Percentiles rank a stretch among this genome's conserved stretches.
These are phyloP conservation scores for Umbelopsis sp. DNA, from an alignment of 371 early-diverging fungal species.

Conservation along the genomic window DNA sequence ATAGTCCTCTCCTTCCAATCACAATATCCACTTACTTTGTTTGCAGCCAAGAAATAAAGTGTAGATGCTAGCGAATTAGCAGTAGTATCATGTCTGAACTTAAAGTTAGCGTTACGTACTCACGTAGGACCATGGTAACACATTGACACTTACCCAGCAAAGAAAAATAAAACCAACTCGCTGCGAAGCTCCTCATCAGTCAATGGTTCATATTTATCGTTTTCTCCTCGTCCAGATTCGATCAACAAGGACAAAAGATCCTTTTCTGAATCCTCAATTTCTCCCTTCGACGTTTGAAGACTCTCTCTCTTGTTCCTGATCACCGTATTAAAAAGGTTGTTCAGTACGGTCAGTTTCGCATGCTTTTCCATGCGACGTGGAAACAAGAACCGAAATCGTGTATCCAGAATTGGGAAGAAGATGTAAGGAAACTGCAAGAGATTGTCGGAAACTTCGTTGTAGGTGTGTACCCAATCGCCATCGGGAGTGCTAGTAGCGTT, in stretches of 20 bases:
- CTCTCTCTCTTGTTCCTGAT: slow-evolving; percentile 38
- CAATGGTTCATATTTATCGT: slow-evolving; percentile 16
- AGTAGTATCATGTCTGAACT: slow-evolving; percentile 28
- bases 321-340: slow-evolving; percentile 37
- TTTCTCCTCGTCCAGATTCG: slow-evolving; percentile 25
- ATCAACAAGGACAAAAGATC: slow-evolving; percentile 47
- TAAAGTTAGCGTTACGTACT: slow-evolving; percentile 20
- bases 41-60: slow-evolving; percentile 26
- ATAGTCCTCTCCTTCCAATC: not conserved
- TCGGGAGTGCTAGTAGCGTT: slow-evolving; percentile 21
- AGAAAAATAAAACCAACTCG: slow-evolving; percentile 20
- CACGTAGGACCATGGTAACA: slow-evolving; percentile 15
- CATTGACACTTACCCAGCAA: not conserved
- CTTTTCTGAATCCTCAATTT: slow-evolving; percentile 32
- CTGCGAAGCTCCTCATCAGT: slow-evolving; percentile 16
- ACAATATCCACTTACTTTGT: slow-evolving; percentile 28
- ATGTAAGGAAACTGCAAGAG: slow-evolving; percentile 39
- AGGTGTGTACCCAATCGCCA: slow-evolving; percentile 21
- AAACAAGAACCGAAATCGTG: slow-evolving; percentile 27
- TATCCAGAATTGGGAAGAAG: slow-evolving; percentile 51
- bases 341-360: slow-evolving; percentile 26
- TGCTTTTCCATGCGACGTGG: slow-evolving; percentile 36
- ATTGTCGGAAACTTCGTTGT: slow-evolving; percentile 21
- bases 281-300: slow-evolving; percentile 24
- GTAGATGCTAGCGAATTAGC: slow-evolving; percentile 26